Base-by-base conservation (phyloP, 208 protist species). In the Tetramitus jugosus region DNA sequence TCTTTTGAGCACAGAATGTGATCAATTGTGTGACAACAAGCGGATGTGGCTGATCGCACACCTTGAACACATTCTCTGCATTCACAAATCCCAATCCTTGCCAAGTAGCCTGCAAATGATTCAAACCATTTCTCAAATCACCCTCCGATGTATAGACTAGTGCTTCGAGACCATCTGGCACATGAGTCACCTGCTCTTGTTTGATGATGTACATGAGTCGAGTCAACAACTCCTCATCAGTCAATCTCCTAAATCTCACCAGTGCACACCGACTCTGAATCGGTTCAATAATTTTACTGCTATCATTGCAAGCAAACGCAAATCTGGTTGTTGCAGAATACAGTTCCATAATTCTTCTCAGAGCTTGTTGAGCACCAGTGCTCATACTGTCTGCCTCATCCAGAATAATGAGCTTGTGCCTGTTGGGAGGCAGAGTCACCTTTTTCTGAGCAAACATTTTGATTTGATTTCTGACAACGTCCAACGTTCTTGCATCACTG, bases 311-410 rank as follows among this genome's bases (percentile, higher is more conserved):
- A 23, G 97, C 96, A 69, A 99, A 91, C 56, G 96, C 96, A 85
- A 99, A 99, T 43, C 98, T 89, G 0, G 96, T 98, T 0, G 95
- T 98, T 78, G 82, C 84, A 60, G 93, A 95, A 84, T 97, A 95
- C 52, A 98, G 85, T 89, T 99, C 97, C 95, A 99, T 99, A 26
- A 94, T 99, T 20, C 97, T 87, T 8, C 97, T 88, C 68, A 99
- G 84, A 8, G 97, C 97, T 81, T 99, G 96, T 87, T 99, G 97
- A 20, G 97, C 97, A 0, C 90, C 94, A 10, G 87, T 82, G 0
- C 96, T 99, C 97, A 99, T 99, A 67, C 90, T 95, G 86, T 99
- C 98, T 8, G 97, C 96, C 88, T 99, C 98, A 80, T 99, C 98
- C 4, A 99, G 88, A 31, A 99, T 92, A 60, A 99, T 97, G 75